These are phyloP conservation scores for Penicillium ochrochloron DNA, from an alignment of 495 filamentous ascomycete species.

Conservation along the genomic window DNA sequence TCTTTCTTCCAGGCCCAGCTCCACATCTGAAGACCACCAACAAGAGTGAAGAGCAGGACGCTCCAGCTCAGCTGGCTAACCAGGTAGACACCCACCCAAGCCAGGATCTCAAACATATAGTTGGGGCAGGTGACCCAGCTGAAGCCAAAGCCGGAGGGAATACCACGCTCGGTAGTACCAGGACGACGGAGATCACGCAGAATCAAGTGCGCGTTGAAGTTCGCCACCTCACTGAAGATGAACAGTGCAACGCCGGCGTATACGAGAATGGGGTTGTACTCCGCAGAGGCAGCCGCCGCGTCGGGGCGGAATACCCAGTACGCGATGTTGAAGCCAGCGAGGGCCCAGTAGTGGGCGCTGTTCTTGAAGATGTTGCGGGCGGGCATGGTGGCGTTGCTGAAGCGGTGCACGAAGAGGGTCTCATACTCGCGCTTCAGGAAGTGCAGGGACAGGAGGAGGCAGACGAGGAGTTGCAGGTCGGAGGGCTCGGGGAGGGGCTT, in stretches of 20 bases:
- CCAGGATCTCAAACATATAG: conserved; percentile 89
- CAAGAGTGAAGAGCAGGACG: conserved; percentile 69
- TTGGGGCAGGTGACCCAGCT: conserved; percentile 90
- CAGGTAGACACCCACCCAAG: conserved; percentile 79
- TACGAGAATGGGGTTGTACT: conserved; percentile 52
- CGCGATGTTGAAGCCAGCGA: conserved; percentile 81
- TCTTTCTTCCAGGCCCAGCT: conserved; percentile 93
- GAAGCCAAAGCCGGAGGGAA: conserved; percentile 88
- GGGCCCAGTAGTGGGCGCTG: conserved; percentile 85
- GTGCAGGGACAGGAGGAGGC: conserved; percentile 73
- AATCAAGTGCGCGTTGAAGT: conserved; percentile 76
- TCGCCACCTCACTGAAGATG: conserved; percentile 74
- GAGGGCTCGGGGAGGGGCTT: conserved; percentile 58
- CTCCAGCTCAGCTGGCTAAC: conserved; percentile 76
- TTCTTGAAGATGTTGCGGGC: conserved; percentile 88
- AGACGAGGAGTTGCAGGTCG: conserved; percentile 69
- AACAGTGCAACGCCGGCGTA: conserved; percentile 72
- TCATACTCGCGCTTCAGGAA: conserved; percentile 96
- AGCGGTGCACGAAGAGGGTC: conserved; percentile 92
- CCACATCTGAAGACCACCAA: conserved; percentile 76
- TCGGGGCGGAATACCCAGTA: conserved; percentile 83
- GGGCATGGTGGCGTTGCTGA: conserved; percentile 93
- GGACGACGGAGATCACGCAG: conserved; percentile 73
- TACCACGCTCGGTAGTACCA: conserved; percentile 84
- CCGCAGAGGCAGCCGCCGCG: conserved; percentile 56